These are phyloP conservation scores for Picea sitchensis DNA, from an alignment of 75 land plant genomes.

Conservation along the genomic window DNA sequence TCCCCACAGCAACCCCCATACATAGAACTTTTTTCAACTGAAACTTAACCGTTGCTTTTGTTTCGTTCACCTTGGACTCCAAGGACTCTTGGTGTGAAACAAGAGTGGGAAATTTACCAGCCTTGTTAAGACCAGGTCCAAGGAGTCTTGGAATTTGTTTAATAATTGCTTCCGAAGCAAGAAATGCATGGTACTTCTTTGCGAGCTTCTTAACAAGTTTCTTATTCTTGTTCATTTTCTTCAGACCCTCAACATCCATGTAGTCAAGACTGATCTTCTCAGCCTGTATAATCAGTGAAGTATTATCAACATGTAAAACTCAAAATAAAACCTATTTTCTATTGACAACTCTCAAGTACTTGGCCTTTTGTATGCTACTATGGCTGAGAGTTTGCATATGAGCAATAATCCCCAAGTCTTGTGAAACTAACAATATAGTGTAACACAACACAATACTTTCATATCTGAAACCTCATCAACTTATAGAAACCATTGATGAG, in stretches of 20 bases:
- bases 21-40: constrained; percentile 82
- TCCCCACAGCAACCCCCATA: constrained; percentile 88
- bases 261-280: constrained; percentile 58
- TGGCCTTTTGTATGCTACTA: too few species aligned
- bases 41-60: constrained; percentile 74
- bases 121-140: constrained; percentile 80
- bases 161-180: constrained; percentile 66
- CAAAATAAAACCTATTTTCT: too few species aligned
- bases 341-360: too few species aligned
- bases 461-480: too few species aligned
- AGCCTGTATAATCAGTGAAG: constrained; percentile 23
- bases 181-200: constrained; percentile 66
- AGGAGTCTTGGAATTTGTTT: constrained; percentile 70
- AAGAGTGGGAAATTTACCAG: constrained; percentile 76
- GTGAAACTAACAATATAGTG: too few species aligned
- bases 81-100: constrained; percentile 71
- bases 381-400: too few species aligned
- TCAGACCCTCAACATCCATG: constrained; percentile 65
- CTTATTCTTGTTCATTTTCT: constrained; percentile 75
- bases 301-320: too few species aligned
- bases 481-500: too few species aligned
- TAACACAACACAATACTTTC: too few species aligned
- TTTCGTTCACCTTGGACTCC: constrained; percentile 57
- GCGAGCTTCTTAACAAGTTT: constrained; percentile 70
- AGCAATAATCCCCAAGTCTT: too few species aligned